These are phyloP conservation scores for Solanum paucissectum DNA, from an alignment of 257 asterid genomes.

Conservation along the genomic window DNA sequence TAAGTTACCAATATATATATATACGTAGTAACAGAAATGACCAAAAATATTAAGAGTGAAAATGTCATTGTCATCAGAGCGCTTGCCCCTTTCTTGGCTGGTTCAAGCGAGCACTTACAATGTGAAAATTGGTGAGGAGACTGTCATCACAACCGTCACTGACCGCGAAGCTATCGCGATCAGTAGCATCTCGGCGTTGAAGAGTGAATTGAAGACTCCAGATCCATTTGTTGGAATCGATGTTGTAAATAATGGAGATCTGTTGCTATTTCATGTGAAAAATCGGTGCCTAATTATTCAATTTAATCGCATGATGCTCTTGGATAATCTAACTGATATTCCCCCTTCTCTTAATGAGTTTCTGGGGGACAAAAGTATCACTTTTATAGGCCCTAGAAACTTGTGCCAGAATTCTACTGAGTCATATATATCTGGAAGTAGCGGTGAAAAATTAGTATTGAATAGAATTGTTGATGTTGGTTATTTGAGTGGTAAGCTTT, in stretches of 20 bases:
- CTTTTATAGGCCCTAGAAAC: background rate
- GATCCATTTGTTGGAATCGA: background rate
- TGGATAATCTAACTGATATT: background rate
- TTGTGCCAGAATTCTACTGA: background rate
- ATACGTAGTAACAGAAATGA: no score
- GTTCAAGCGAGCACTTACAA: background rate
- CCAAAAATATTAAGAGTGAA: no score
- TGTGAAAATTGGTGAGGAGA: background rate
- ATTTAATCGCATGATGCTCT: background rate
- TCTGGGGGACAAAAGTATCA: background rate
- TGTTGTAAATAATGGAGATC: background rate
- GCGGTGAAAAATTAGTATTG: accelerated
- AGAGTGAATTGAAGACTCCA: background rate
- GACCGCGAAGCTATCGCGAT: background rate
- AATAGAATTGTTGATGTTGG: background rate
- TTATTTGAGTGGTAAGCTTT: background rate
- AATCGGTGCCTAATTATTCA: background rate
- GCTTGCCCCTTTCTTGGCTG: background rate
- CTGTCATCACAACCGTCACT: background rate
- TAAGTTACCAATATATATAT: no score
- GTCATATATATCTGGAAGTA: background rate
- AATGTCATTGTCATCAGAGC: background rate
- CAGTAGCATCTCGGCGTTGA: background rate
- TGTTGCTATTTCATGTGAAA: background rate
- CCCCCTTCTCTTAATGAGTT: background rate